Percentiles rank a stretch among this genome's conserved stretches.
phyloP scores from a whole-genome alignment of 2,329 filamentous ascomycete genomes.

The Hypoxylon sp. region DNA sequence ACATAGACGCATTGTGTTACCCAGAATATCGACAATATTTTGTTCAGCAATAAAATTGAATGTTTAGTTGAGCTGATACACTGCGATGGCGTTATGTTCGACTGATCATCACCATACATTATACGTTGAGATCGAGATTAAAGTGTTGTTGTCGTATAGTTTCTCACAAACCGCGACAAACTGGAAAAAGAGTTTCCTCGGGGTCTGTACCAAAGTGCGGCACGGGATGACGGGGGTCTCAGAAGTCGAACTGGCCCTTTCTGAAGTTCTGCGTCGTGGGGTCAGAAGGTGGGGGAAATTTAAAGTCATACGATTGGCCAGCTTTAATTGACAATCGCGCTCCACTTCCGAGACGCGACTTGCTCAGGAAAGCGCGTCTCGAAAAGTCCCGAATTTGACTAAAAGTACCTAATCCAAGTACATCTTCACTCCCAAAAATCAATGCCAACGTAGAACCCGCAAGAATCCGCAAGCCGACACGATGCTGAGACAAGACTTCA shows the following conservation, averaged over 20 bases:
- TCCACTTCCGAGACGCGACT: constrained; percentile 44
- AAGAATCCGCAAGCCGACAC: constrained; percentile 23
- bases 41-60: constrained; percentile 1
- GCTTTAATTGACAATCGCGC: constrained; percentile 44
- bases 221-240: too few relatives aligned
- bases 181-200: too few relatives aligned
- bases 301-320: constrained; percentile 34
- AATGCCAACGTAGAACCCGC: neutral
- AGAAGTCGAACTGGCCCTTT: too few relatives aligned
- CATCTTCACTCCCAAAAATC: constrained; percentile 14
- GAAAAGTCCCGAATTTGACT: constrained; percentile 14
- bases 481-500: constrained; percentile 57
- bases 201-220: too few relatives aligned
- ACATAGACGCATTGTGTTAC: neutral
- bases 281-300: neutral
- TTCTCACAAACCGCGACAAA: neutral
- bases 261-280: neutral
- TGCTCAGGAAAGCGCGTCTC: constrained; percentile 42
- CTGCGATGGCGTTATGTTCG: neutral
- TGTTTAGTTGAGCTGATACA: constrained; percentile 1
- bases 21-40: constrained; percentile 13
- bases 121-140: neutral
- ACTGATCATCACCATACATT: neutral
- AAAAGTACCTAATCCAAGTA: constrained; percentile 17
- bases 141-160: neutral